phyloP scores from a whole-genome alignment of 2,329 filamentous ascomycete species.

The Tolypocladium album region DNA sequence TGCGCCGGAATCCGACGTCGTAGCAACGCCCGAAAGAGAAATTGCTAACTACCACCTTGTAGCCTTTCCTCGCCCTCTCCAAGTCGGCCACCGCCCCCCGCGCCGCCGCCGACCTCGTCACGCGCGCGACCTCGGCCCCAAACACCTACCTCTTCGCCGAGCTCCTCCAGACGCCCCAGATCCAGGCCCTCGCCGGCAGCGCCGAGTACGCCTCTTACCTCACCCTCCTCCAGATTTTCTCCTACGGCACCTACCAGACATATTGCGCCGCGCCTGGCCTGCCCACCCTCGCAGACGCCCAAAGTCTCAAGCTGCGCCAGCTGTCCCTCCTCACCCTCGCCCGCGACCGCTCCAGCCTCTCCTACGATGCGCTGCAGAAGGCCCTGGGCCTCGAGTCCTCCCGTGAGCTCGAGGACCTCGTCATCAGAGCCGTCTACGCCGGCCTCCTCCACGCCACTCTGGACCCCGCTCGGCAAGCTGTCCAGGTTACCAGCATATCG shows the following conservation, averaged over 20 bases:
- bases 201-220: slow-evolving; percentile 54
- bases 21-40: slow-evolving; percentile 8
- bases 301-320: slow-evolving; percentile 79
- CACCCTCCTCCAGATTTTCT: slow-evolving; percentile 75
- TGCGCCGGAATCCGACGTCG: slow-evolving; percentile 15
- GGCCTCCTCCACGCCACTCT: slow-evolving; percentile 74
- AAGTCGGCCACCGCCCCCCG: slow-evolving; percentile 77
- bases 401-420: slow-evolving; percentile 70
- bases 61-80: slow-evolving; percentile 85
- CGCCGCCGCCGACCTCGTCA: slow-evolving; percentile 76
- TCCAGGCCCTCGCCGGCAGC: slow-evolving; percentile 57
- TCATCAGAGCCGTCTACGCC: slow-evolving; percentile 81
- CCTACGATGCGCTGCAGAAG: slow-evolving; percentile 58
- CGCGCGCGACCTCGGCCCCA: slow-evolving; percentile 76
- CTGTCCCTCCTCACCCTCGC: slow-evolving; percentile 80
- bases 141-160: slow-evolving; percentile 92
- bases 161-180: slow-evolving; percentile 70
- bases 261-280: slow-evolving; percentile 49
- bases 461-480: slow-evolving; percentile 62
- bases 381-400: slow-evolving; percentile 56
- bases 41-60: slow-evolving; percentile 21
- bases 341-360: slow-evolving; percentile 54
- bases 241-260: slow-evolving; percentile 77
- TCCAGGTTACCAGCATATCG: slow-evolving; percentile 70
- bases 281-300: slow-evolving; percentile 60